These are phyloP conservation scores for Argentina anserina DNA, from an alignment of 306 rosid genomes.

Conservation along the genomic window DNA sequence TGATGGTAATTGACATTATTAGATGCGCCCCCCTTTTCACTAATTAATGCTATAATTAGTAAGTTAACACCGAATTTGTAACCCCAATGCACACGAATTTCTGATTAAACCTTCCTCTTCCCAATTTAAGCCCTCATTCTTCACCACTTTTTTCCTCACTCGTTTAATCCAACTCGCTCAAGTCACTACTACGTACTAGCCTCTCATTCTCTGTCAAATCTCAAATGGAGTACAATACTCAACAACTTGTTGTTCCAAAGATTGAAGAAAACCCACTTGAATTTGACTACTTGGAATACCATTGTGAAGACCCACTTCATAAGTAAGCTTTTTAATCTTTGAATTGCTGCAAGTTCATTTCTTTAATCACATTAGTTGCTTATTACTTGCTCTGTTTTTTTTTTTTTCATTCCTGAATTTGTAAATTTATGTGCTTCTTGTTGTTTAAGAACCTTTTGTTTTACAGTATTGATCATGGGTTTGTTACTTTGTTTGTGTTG, in stretches of 20 bases:
- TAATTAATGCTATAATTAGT: slow-evolving; percentile 29
- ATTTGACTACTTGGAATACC: slow-evolving; percentile 19
- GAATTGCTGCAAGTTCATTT: neutral
- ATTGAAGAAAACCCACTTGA: slow-evolving; percentile 28
- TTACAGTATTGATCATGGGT: neutral
- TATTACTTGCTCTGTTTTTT: neutral
- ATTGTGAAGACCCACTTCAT: slow-evolving; percentile 7
- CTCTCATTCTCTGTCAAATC: neutral
- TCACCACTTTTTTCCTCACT: neutral
- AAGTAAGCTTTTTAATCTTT: slow-evolving; percentile 30
- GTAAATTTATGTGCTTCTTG: too few relatives aligned
- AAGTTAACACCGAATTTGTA: slow-evolving; percentile 31
- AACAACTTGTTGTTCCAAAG: slow-evolving; percentile 25
- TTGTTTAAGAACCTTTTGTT: neutral
- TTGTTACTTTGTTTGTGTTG: neutral
- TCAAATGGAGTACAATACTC: slow-evolving; percentile 34
- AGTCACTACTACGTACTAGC: neutral
- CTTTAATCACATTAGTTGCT: neutral
- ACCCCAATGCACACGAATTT: slow-evolving; percentile 35
- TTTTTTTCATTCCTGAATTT: neutral
- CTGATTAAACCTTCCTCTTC: slow-evolving; percentile 10
- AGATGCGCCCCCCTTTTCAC: slow-evolving; percentile 29
- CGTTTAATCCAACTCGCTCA: neutral
- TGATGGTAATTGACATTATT: neutral
- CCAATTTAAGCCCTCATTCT: neutral